Evolutionary conservation across 2,329 filamentous ascomycete species (phyloP), one percentile per base, ranked within the genome.

Genomic region (Botrytis cinerea): DNA sequence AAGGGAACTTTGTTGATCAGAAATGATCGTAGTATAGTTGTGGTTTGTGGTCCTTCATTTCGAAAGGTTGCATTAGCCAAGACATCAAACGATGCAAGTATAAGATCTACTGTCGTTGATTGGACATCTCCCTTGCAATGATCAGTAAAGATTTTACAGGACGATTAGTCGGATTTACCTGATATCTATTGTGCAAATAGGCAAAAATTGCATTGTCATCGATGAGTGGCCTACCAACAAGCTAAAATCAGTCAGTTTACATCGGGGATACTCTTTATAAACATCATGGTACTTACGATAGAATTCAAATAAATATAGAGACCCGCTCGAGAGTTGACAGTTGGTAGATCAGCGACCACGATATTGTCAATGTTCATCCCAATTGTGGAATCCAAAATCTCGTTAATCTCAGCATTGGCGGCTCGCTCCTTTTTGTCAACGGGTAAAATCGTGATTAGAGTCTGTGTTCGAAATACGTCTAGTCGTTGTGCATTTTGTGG

Each of bases 31-130:
- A 97, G 86, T 28, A 95, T 83, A 74, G 94, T 91, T 73, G 93
- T 87, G 0, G 86, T 87, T 70, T 89, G 85, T 28, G 82, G 81
- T 14, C 87, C 84, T 78, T 91, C 89, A 63, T 86, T 88, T 54
- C 92, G 89, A 77, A 96, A 93, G 75, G 95, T 92, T 8, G 92
- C 92, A 79, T 97, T 97, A 51, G 94, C 93, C 25, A 99, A 85
- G 8, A 97, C 88, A 78, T 98, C 95, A 79, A 99, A 98, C 0
- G 94, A 91, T 1, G 94, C 93, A 16, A 95, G 88, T 60, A 98
- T 92, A 2, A 98, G 86, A 78, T 98, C 94, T 71, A 94, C 89
- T 0, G 93, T 90, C 62, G 94, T 90, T 20, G 89, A 87, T 81
- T 95, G 92, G 60, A 92, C 87, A 78, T 97, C 92, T 57, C 92